Evolutionary conservation across 345 rosid genomes (phyloP).

Genomic region (Pelargonium nanum): DNA sequence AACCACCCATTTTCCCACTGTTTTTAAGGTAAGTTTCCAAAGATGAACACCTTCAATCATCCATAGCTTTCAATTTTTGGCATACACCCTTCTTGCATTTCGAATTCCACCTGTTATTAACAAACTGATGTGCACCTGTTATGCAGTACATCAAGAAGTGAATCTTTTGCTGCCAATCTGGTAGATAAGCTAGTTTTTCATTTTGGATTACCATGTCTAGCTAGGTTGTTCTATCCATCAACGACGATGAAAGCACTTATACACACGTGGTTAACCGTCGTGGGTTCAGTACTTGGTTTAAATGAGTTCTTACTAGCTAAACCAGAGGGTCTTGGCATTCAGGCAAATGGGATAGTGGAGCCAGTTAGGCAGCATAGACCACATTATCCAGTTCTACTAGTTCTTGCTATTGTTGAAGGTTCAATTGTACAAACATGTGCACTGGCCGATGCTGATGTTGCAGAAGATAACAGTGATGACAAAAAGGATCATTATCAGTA

Average conservation of each 20-base stretch:
- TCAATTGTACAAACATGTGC: slow-evolving; percentile 6
- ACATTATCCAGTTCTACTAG: neutral
- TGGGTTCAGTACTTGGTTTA: slow-evolving; percentile 12
- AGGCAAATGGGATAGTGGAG: slow-evolving; percentile 32
- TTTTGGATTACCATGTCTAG: slow-evolving; percentile 78
- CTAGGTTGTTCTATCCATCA: slow-evolving; percentile 58
- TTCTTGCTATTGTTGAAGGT: slow-evolving; percentile 12
- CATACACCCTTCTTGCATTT: neutral
- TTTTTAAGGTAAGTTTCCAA: slow-evolving; percentile 7
- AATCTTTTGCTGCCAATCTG: too few species aligned
- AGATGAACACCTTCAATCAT: neutral
- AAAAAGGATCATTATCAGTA: slow-evolving; percentile 3
- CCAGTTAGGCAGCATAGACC: neutral
- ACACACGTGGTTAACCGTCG: slow-evolving; percentile 10
- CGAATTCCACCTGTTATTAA: slow-evolving; percentile 11
- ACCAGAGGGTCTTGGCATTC: slow-evolving; percentile 4
- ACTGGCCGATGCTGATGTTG: slow-evolving; percentile 6
- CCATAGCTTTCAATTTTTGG: too few species aligned
- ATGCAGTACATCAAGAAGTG: too few species aligned
- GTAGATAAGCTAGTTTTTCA: slow-evolving; percentile 81
- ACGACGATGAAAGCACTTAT: slow-evolving; percentile 7
- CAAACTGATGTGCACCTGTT: neutral
- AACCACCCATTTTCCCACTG: slow-evolving; percentile 13
- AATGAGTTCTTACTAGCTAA: slow-evolving; percentile 11
- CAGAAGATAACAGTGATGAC: neutral